Evolutionary conservation across 441 rosid species (phyloP).

Genomic region (Mallotus japonicus): DNA sequence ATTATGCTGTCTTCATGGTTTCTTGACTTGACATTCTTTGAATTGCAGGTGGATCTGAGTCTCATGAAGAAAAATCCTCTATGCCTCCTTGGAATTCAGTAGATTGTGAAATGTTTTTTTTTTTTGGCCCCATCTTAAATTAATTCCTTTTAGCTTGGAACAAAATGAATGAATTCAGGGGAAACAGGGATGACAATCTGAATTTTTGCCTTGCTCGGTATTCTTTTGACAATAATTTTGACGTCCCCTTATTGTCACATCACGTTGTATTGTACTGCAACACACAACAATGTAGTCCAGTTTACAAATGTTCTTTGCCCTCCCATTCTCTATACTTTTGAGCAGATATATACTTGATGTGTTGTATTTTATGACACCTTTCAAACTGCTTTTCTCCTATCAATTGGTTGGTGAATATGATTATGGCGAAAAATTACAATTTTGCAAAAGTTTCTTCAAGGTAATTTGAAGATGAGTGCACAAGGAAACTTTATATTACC

Average conservation of each 20-base stretch:
- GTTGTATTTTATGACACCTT: too few relatives aligned
- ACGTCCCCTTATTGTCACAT: background rate
- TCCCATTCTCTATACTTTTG: background rate
- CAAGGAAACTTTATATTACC: too few relatives aligned
- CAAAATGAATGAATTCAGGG: background rate
- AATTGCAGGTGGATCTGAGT: constrained; percentile 75
- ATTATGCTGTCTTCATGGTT: background rate
- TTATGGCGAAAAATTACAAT: too few relatives aligned
- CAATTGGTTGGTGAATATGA: too few relatives aligned
- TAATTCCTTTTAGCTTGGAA: background rate
- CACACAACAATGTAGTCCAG: background rate
- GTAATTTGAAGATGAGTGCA: too few relatives aligned
- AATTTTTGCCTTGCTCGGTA: background rate
- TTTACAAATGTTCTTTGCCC: background rate
- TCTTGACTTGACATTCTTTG: background rate
- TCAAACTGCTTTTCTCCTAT: too few relatives aligned
- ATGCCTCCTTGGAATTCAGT: constrained; percentile 61
- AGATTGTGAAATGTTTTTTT: constrained; percentile 1
- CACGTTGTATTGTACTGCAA: background rate
- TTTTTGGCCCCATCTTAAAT: background rate
- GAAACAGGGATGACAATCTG: background rate
- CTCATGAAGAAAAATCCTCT: constrained; percentile 73
- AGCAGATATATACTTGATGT: background rate
- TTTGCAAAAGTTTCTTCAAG: too few relatives aligned
- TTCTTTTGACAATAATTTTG: background rate